phyloP scores from a whole-genome alignment of 2,329 filamentous ascomycete species.

The Onygenales sp. region DNA sequence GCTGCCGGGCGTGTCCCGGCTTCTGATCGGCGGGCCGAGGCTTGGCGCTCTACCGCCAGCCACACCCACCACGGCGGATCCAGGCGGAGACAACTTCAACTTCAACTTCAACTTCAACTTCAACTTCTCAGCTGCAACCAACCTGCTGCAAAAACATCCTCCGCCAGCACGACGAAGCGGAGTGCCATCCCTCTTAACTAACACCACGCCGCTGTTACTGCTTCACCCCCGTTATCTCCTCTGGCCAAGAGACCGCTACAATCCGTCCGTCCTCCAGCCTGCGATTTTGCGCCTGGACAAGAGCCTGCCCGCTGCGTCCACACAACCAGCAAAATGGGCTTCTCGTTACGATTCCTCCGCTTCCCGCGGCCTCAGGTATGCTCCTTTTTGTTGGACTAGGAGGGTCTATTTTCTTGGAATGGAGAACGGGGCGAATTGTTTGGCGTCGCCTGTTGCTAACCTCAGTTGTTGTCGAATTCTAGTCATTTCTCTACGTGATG shows the following conservation, averaged over 20 bases:
- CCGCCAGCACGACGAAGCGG: too few species aligned
- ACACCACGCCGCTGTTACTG: too few species aligned
- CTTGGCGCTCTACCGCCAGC: neutral
- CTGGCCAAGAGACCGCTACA: too few species aligned
- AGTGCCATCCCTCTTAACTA: too few species aligned
- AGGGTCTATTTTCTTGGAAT: neutral
- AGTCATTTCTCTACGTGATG: slow-evolving; percentile 81
- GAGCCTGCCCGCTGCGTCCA: neutral
- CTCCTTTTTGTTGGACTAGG: slow-evolving; percentile 5
- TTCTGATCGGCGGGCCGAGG: neutral
- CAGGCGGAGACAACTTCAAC: neutral
- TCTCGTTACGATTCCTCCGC: slow-evolving; percentile 34
- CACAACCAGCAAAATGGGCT: slow-evolving; percentile 23
- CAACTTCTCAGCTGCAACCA: too few species aligned
- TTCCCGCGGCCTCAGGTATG: slow-evolving; percentile 41
- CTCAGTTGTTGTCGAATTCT: slow-evolving; percentile 12
- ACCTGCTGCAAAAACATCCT: too few species aligned
- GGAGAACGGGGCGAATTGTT: slow-evolving; percentile 1
- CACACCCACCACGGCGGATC: neutral
- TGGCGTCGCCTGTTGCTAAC: neutral
- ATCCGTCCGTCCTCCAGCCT: neutral
- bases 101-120: too few species aligned
- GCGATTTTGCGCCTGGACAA: neutral
- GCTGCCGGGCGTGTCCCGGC: neutral
- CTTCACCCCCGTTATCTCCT: too few species aligned